These are phyloP conservation scores for Chloropicon primus DNA, from an alignment of 139 green algal genomes.

Conservation along the genomic window DNA sequence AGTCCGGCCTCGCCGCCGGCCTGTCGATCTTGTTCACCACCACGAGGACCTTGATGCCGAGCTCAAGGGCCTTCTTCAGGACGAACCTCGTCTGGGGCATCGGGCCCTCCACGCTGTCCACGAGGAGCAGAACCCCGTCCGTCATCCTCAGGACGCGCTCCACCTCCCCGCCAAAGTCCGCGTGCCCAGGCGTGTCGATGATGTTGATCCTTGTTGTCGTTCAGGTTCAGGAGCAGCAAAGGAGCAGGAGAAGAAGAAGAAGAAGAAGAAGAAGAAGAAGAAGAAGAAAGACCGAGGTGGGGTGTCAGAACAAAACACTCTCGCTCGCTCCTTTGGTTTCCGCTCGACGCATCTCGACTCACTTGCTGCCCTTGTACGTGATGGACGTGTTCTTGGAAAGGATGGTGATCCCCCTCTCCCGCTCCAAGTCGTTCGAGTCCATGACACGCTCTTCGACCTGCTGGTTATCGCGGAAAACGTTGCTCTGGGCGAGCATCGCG, in stretches of 20 bases:
- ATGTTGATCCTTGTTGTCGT: slow-evolving; percentile 72
- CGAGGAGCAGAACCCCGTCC: slow-evolving; percentile 94
- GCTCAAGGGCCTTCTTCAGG: slow-evolving; percentile 82
- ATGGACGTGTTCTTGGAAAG: slow-evolving; percentile 98
- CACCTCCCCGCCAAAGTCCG: slow-evolving; percentile 98
- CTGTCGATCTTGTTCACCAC: slow-evolving; percentile 99
- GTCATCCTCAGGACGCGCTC: slow-evolving; percentile 99
- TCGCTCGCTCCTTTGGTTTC: slow-evolving; percentile 37
- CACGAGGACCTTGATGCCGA: slow-evolving; percentile 87
- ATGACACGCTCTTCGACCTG: slow-evolving; percentile 77
- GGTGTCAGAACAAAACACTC: too few relatives aligned
- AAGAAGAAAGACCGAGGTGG: too few relatives aligned
- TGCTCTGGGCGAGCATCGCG: slow-evolving; percentile 79
- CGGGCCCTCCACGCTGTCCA: slow-evolving; percentile 91
- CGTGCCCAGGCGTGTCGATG: slow-evolving; percentile 98
- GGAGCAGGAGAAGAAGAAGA: too few relatives aligned
- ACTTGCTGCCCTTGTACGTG: slow-evolving; percentile 44
- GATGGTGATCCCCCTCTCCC: slow-evolving; percentile 98
- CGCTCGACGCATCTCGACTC: slow-evolving; percentile 7
- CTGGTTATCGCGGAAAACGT: slow-evolving; percentile 74
- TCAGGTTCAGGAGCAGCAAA: too few relatives aligned
- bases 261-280: too few relatives aligned
- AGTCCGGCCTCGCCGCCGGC: slow-evolving; percentile 23
- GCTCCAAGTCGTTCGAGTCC: slow-evolving; percentile 93
- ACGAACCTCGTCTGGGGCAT: slow-evolving; percentile 99